Percentiles rank a stretch among this genome's conserved stretches.
These are phyloP conservation scores for Myriosclerotinia duriaeana DNA, from an alignment of 2,329 filamentous ascomycete genomes.

Conservation along the genomic window DNA sequence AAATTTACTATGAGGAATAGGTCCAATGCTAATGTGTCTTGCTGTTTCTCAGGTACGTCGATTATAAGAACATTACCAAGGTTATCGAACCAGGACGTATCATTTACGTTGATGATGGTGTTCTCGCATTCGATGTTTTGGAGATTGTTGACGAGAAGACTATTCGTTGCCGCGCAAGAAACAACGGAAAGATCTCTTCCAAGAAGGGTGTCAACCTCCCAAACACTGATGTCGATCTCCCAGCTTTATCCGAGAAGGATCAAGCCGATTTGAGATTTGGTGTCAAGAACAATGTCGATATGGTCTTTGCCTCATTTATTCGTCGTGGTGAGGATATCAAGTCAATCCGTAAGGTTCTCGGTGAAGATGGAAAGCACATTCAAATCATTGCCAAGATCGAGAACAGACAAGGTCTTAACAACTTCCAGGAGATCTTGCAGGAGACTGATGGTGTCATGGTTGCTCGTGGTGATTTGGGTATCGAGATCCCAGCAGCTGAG, in stretches of 20 bases:
- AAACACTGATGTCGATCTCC: slow-evolving; percentile 97
- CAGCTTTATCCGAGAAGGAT: slow-evolving; percentile 97
- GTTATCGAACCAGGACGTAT: slow-evolving; percentile 87
- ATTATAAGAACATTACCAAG: slow-evolving; percentile 99
- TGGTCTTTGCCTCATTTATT: slow-evolving; percentile 99
- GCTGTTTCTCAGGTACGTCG: slow-evolving; percentile 68
- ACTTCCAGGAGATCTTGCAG: slow-evolving; percentile 94
- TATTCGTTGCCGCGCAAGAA: slow-evolving; percentile 80
- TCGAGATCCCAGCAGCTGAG: slow-evolving; percentile 97
- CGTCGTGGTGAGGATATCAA: slow-evolving; percentile 89
- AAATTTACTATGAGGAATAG: background rate
- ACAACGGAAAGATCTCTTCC: slow-evolving; percentile 98
- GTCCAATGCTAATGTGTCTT: slow-evolving; percentile 6
- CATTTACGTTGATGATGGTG: slow-evolving; percentile 98
- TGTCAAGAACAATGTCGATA: slow-evolving; percentile 98
- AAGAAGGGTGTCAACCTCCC: slow-evolving; percentile 99
- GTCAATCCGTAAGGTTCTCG: slow-evolving; percentile 87
- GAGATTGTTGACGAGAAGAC: slow-evolving; percentile 86
- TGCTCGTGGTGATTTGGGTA: slow-evolving; percentile 95
- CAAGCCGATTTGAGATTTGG: slow-evolving; percentile 90
- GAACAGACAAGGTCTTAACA: slow-evolving; percentile 99
- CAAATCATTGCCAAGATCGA: slow-evolving; percentile 99
- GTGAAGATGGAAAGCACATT: slow-evolving; percentile 89
- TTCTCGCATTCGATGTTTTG: slow-evolving; percentile 92
- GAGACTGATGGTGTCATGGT: slow-evolving; percentile 99